phyloP scores from a whole-genome alignment of 2,329 filamentous ascomycete genomes.

The Colletotrichum ledebouriae region DNA sequence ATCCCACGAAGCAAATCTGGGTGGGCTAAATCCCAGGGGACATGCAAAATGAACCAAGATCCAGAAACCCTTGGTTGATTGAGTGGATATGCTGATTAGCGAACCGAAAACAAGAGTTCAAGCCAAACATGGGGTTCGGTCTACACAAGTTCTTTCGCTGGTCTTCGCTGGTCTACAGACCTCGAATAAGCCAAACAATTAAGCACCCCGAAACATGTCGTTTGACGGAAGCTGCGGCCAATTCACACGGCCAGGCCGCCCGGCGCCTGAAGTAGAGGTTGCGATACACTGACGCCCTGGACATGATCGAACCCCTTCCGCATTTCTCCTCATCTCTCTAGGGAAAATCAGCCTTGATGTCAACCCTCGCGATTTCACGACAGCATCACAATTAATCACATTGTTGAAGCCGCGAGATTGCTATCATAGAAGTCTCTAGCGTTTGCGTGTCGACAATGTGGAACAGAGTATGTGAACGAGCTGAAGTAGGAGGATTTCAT shows the following conservation, averaged over 20 bases:
- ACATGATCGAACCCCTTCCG: slow-evolving; percentile 14
- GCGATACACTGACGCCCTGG: slow-evolving; percentile 26
- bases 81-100: not conserved
- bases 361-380: slow-evolving; percentile 30
- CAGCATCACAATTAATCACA: slow-evolving; percentile 15
- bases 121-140: not conserved
- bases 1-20: slow-evolving; percentile 1
- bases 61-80: not conserved
- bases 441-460: not conserved
- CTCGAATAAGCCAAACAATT: slow-evolving; percentile 17
- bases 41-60: slow-evolving; percentile 11
- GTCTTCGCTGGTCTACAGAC: slow-evolving; percentile 19
- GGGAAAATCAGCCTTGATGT: slow-evolving; percentile 11
- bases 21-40: not conserved
- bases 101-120: slow-evolving; percentile 1
- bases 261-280: slow-evolving; percentile 24
- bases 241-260: slow-evolving; percentile 17
- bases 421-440: not conserved
- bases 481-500: not conserved
- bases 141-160: slow-evolving; percentile 7
- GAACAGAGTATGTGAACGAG: not conserved
- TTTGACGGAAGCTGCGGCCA: slow-evolving; percentile 34
- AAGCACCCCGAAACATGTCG: slow-evolving; percentile 25
- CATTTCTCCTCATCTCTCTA: not conserved
- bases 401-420: not conserved